Evolutionary conservation across 768 basidiomycete genomes (phyloP).

Genomic region (Strobilomyces dryophilus): DNA sequence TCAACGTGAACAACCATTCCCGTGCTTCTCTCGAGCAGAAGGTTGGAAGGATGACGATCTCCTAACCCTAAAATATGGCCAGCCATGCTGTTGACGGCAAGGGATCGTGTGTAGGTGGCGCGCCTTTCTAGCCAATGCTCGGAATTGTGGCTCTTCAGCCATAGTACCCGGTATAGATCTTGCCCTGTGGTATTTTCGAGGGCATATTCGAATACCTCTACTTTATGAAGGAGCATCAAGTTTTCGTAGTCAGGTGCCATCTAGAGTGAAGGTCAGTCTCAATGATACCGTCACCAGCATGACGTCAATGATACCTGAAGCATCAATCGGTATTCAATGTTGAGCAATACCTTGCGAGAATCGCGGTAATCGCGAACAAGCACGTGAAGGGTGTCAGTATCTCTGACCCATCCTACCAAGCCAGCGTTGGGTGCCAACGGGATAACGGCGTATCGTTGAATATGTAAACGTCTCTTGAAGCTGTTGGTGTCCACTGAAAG

Average conservation of each 20-base stretch:
- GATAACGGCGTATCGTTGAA: constrained; percentile 89
- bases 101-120: constrained; percentile 91
- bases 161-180: constrained; percentile 93
- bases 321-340: constrained; percentile 99
- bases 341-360: constrained; percentile 90
- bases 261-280: constrained; percentile 37
- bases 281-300: constrained; percentile 39
- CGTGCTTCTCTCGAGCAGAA: constrained; percentile 85
- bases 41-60: constrained; percentile 94
- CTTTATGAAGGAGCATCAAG: constrained; percentile 90
- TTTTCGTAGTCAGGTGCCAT: constrained; percentile 99
- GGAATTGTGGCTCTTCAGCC: constrained; percentile 93
- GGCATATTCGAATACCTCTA: constrained; percentile 98
- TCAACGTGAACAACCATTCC: constrained; percentile 97
- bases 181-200: constrained; percentile 98
- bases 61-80: constrained; percentile 96
- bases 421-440: constrained; percentile 96
- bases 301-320: constrained; percentile 79
- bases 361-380: constrained; percentile 96
- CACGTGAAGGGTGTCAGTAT: constrained; percentile 93
- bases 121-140: constrained; percentile 98
- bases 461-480: constrained; percentile 93
- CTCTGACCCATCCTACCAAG: constrained; percentile 91
- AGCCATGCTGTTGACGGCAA: constrained; percentile 97
- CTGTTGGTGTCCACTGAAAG: constrained; percentile 90